Conservation (phyloP, 2,329 filamentous ascomycete genomes). For the Penicillium hesseltinei region DNA sequence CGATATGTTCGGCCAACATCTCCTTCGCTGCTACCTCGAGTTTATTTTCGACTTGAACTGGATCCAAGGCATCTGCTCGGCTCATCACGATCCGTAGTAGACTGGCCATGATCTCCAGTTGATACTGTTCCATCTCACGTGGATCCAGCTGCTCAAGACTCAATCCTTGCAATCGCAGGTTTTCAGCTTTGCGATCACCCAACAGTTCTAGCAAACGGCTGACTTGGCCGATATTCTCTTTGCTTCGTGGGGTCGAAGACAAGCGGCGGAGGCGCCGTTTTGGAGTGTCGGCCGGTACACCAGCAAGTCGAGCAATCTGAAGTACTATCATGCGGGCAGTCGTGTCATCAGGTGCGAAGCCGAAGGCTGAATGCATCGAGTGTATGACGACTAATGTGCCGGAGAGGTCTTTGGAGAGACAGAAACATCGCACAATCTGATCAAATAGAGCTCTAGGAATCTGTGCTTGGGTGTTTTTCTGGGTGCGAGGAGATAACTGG, state of each 20-base stretch:
- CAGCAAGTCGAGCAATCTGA: conserved; percentile 48
- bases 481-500: conserved; percentile 30
- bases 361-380: conserved; percentile 46
- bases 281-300: conserved; percentile 33
- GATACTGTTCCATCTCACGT: conserved; percentile 39
- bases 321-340: conserved; percentile 51
- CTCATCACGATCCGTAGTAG: conserved; percentile 43
- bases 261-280: conserved; percentile 43
- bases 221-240: conserved; percentile 47
- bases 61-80: conserved; percentile 28
- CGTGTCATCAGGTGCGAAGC: conserved; percentile 46
- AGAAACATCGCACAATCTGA: conserved; percentile 53
- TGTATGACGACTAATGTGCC: conserved; percentile 52
- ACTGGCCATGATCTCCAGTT: conserved; percentile 45
- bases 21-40: conserved; percentile 36
- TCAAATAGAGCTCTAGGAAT: conserved; percentile 53
- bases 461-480: conserved; percentile 32
- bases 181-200: conserved; percentile 37
- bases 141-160: conserved; percentile 37
- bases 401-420: conserved; percentile 48
- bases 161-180: conserved; percentile 33
- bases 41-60: conserved; percentile 33
- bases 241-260: conserved; percentile 41
- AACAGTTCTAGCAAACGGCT: conserved; percentile 46
- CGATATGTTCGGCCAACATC: conserved; percentile 36